Base-by-base conservation (phyloP, 2,329 filamentous ascomycete species). In the Dactylellina parvicollis region DNA sequence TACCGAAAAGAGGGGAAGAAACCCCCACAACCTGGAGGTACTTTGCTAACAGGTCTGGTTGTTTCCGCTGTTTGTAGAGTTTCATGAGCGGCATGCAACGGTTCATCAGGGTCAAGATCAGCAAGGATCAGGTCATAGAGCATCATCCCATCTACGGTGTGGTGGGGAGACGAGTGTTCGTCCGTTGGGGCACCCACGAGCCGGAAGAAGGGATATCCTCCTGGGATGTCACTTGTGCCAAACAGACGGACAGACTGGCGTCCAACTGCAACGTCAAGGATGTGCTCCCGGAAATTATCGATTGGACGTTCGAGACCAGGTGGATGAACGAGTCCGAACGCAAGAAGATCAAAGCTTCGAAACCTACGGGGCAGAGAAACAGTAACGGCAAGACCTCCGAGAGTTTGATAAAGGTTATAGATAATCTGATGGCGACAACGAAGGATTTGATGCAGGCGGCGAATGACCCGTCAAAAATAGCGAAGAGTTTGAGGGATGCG, bases 221-320 rank as follows among this genome's bases (percentile, higher is more conserved):
- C 3, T 72, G 42, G 44, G 67, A 72, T 16, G 30, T 72, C 14
- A 52, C 26, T 18, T 65, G 59, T 36, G 59, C 52, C 4, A 65
- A 65, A 22, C 59, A 64, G 20, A 72, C 67, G 4, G 67, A 72
- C 32, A 47, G 46, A 32, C 65, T 42, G 67, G 67, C 67, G 22
- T 24, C 12, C 12, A 16, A 20, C n/a, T 72, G 59, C 34, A 44
- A 65, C 4, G 67, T 72, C 26, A 57, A 64, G n/a, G 67, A 72
- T 26, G 20, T 65, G 7, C 40, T 72, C 4, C 67, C 67, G 2
- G 67, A 72, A n/a, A 65, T 64, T 40, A 30, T 59, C 5, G 52
- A 59, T 1, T 72, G 67, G 67, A 65, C 22, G 2, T 59, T 72
- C 14, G 50, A 72, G 18, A 61, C 55, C 9, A 54, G 36, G 28